Percentiles rank a stretch among this genome's conserved stretches.
phyloP scores from a whole-genome alignment of 768 basidiomycete genomes.

The Paxillus involutus region DNA sequence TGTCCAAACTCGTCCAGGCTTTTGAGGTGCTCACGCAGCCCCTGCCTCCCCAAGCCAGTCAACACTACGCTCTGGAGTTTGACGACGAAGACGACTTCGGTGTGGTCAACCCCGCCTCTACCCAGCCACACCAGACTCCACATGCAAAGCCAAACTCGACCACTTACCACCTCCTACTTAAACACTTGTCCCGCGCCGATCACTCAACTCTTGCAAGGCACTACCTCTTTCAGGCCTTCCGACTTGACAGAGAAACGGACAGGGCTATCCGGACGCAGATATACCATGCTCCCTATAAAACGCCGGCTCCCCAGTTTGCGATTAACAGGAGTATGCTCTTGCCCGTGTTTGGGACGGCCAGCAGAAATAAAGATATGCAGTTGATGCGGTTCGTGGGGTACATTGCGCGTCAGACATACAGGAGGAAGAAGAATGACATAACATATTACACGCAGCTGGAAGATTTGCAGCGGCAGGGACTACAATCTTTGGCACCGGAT shows the following conservation, averaged over 20 bases:
- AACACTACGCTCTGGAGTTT: slow-evolving; percentile 50
- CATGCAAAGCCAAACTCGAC: slow-evolving; percentile 63
- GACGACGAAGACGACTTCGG: slow-evolving; percentile 66
- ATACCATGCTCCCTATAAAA: slow-evolving; percentile 26
- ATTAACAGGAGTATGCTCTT: slow-evolving; percentile 58
- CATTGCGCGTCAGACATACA: slow-evolving; percentile 45
- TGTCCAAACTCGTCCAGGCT: slow-evolving; percentile 68
- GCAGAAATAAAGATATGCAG: slow-evolving; percentile 55
- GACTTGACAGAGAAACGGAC: slow-evolving; percentile 39
- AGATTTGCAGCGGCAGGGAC: slow-evolving; percentile 23
- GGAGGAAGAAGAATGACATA: slow-evolving; percentile 50
- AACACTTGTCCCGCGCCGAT: slow-evolving; percentile 48
- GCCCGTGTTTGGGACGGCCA: slow-evolving; percentile 57
- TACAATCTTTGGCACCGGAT: slow-evolving; percentile 20
- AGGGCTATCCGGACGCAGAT: slow-evolving; percentile 35
- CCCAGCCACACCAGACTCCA: slow-evolving; percentile 35
- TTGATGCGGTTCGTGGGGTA: slow-evolving; percentile 59
- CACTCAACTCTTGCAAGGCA: slow-evolving; percentile 62
- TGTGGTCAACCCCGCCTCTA: slow-evolving; percentile 36
- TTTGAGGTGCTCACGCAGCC: slow-evolving; percentile 81
- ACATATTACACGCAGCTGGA: slow-evolving; percentile 38
- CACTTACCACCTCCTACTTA: slow-evolving; percentile 62
- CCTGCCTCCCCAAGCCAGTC: slow-evolving; percentile 49
- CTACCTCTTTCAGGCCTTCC: slow-evolving; percentile 57
- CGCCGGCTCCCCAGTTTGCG: slow-evolving; percentile 51